Percentiles rank a stretch among this genome's conserved stretches.
phyloP scores from a whole-genome alignment of 352 stramenopile species.

The Pythium aquatile region DNA sequence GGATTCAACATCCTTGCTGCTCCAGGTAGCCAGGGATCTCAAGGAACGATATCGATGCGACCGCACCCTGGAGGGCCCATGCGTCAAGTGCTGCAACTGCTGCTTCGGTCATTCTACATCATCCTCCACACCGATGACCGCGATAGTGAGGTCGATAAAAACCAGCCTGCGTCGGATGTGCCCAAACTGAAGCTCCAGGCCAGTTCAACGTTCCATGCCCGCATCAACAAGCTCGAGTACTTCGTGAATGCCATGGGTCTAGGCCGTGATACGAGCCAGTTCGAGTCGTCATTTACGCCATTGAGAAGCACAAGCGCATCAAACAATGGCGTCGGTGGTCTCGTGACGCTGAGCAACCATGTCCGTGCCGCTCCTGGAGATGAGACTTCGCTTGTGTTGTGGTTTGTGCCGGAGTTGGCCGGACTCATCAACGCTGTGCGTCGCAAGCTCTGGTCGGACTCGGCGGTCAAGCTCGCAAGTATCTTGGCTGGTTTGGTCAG shows the following conservation, averaged over 20 bases:
- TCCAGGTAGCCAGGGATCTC: constrained; percentile 20
- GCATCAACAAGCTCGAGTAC: constrained; percentile 84
- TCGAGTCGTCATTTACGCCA: constrained; percentile 72
- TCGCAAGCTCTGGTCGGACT: constrained; percentile 69
- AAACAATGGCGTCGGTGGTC: constrained; percentile 31
- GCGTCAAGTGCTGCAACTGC: constrained; percentile 76
- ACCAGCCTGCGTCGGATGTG: constrained; percentile 7
- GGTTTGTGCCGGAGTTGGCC: constrained; percentile 74
- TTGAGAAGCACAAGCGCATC: constrained; percentile 35
- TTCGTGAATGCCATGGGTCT: constrained; percentile 82
- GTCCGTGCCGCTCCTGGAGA: constrained; percentile 68
- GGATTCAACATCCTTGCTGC: constrained; percentile 52
- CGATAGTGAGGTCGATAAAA: constrained; percentile 23
- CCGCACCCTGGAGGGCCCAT: constrained; percentile 78
- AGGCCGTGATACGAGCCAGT: constrained; percentile 64
- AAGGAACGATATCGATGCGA: constrained; percentile 50
- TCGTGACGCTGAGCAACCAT: constrained; percentile 55
- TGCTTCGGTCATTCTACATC: constrained; percentile 75
- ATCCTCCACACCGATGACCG: constrained; percentile 56
- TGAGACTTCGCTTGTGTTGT: constrained; percentile 74
- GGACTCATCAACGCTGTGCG: constrained; percentile 64
- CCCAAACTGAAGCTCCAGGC: constrained; percentile 21
- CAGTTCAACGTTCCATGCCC: constrained; percentile 60
- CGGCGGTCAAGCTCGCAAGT: constrained; percentile 61
- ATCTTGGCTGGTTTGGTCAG: constrained; percentile 65